Base-by-base conservation (phyloP, 78 protist genomes). In the slime mould (Dictyostelium discoideum) region DNA sequence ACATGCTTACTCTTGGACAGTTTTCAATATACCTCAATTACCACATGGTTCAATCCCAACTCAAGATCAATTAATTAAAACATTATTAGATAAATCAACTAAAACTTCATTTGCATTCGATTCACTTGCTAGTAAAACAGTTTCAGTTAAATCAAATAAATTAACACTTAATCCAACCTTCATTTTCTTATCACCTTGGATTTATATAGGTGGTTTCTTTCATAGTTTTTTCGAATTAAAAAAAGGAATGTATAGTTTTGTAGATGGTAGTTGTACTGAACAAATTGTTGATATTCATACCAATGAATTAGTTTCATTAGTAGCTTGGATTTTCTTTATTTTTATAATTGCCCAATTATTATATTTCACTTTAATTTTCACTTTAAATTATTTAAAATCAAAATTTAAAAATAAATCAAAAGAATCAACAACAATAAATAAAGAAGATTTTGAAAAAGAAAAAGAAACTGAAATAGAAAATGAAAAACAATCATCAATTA, bases 201-300 rank as follows among this genome's bases (percentile, higher is more conserved):
- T 90, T 5, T 48, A 82, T 16, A 13, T 90, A 16, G 95, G 95
- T 37, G n/a, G 26, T 18, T 90, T 82, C 79, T 90, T 90, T 73
- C 95, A 90, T 82, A 18, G 39, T 20, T 90, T 82, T 54, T 90
- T 37, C 76, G 37, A 24, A 24, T 69, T 69, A 11, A 29, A 79
- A 42, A 72, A 32, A 13, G 95, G 95, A 6, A n/a, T 72, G n/a
- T 90, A 90, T 72, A 72, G 85, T 50, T 90, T 90, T 67, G 94
- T 88, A 3, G 44, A 46, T 82, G 95, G 95, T 16, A 46, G 42
- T 54, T 90, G 95, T 54, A 79, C 76, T 9, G 32, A 72, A 44
- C 76, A 90, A 69, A 16, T 44, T 3, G 84, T 82, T 0, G 26
- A 24, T 50, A 60, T 90, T 18, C 77, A 82, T 50, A 20, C 26